Base-by-base conservation (phyloP, 1,139 yeast species). In the Zygosaccharomyces sapae region DNA sequence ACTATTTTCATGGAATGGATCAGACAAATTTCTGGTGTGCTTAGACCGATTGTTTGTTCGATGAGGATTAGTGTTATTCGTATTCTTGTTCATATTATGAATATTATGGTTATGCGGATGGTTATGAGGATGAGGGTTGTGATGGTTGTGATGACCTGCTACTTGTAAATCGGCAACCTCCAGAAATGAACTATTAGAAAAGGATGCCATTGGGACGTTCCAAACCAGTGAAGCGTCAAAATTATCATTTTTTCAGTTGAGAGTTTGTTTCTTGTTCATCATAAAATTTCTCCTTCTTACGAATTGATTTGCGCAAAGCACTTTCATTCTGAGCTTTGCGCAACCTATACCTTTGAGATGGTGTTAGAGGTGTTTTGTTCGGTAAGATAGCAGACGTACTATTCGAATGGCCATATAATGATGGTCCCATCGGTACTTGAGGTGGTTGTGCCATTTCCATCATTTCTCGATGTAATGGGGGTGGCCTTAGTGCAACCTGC, bases 141-240 rank as follows among this genome's bases (percentile, higher is more conserved):
- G 54, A 49, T 2, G 45, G 20, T 8, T 31, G 25, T 33, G 39
- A n/a, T 47, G 43, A 20, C 38, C 34, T 8, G 39, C 8, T 10
- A 41, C 42, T 4, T 46, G 44, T 16, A 36, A 38, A 13, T 44
- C 43, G n/a, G 56, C 43, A 4, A 58, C 45, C 45, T 48, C 58
- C 48, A 70, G 57, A 19, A 71, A 61, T 6, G 72, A 58, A 7
- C 67, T 60, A 0, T 74, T 68, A 1, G 73, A 65, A 5, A 63
- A 55, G 10, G 70, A 65, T 0, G 79, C 73, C 57, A 68, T 68
- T 4, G 80, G 80, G 5, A 75, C 75, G 51, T 75, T 74, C 69
- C 73, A 74, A 45, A 74, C 70, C 16, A 68, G 46, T 0, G 70
- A 62, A 42, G 69, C 71, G 40, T 67, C 71, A n/a, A 69, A 59